These are phyloP conservation scores for Phytophthora uliginosa DNA, from an alignment of 352 stramenopile genomes.

Conservation along the genomic window DNA sequence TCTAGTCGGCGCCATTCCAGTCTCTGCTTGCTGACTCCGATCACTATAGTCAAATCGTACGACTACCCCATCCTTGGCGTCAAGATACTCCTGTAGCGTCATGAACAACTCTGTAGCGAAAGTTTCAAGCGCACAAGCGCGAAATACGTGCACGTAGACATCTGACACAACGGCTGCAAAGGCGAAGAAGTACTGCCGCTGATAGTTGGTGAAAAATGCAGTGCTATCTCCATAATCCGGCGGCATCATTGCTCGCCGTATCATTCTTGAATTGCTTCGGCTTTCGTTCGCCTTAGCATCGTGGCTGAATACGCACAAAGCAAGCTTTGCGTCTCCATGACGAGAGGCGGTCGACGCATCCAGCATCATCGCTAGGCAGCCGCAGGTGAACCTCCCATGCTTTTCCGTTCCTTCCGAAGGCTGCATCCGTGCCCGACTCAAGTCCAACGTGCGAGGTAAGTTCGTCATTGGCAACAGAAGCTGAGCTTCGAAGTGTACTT, in stretches of 20 bases:
- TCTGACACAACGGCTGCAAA: constrained; percentile 58
- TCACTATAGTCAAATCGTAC: constrained; percentile 26
- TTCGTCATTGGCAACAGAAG: constrained; percentile 81
- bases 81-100: constrained; percentile 52
- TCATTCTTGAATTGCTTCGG: constrained; percentile 8
- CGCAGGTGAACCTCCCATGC: constrained; percentile 58
- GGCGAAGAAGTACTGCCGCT: constrained; percentile 69
- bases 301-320: constrained; percentile 72
- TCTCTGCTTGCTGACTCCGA: neutral
- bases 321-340: constrained; percentile 42
- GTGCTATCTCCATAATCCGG: constrained; percentile 21
- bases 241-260: constrained; percentile 11
- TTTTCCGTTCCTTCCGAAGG: constrained; percentile 63
- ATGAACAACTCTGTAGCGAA: constrained; percentile 55
- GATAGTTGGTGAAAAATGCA: constrained; percentile 52
- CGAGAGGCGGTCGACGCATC: constrained; percentile 34
- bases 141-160: constrained; percentile 66
- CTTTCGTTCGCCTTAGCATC: constrained; percentile 28
- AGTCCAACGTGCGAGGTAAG: constrained; percentile 70
- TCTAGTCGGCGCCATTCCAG: neutral
- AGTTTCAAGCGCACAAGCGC: constrained; percentile 63
- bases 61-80: constrained; percentile 57
- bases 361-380: constrained; percentile 74
- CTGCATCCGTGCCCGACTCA: constrained; percentile 48
- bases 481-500: constrained; percentile 61